phyloP scores from a whole-genome alignment of 1,139 yeast genomes.

The Yamadazyma diddensiae region DNA sequence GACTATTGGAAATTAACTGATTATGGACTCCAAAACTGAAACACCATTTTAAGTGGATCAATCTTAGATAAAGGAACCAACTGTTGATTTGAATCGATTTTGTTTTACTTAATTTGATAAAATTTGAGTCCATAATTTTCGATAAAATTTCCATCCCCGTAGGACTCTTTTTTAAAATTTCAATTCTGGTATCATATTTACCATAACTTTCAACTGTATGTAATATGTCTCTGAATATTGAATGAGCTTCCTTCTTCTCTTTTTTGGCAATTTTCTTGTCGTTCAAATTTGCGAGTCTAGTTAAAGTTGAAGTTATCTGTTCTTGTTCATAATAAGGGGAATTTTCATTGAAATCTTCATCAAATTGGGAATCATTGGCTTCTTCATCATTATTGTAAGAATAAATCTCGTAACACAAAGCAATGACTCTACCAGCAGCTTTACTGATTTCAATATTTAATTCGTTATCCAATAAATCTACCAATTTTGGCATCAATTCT shows the following conservation, averaged over 20 bases:
- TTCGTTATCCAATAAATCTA: slow-evolving; percentile 44
- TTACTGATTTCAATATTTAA: slow-evolving; percentile 38
- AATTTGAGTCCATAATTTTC: slow-evolving; percentile 39
- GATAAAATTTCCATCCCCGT: slow-evolving; percentile 42
- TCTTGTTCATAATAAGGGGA: slow-evolving; percentile 62
- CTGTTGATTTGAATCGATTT: slow-evolving; percentile 59
- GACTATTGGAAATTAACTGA: slow-evolving; percentile 54
- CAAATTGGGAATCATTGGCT: slow-evolving; percentile 32
- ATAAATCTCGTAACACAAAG: slow-evolving; percentile 58
- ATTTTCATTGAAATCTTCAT: slow-evolving; percentile 40
- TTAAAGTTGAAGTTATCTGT: slow-evolving; percentile 43
- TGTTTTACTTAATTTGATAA: slow-evolving; percentile 53
- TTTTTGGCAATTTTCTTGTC: slow-evolving; percentile 58
- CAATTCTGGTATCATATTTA: slow-evolving; percentile 35
- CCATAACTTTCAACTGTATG: slow-evolving; percentile 48
- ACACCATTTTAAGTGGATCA: slow-evolving; percentile 67
- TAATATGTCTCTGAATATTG: slow-evolving; percentile 61
- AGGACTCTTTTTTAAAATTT: slow-evolving; percentile 33
- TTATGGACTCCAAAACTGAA: slow-evolving; percentile 65
- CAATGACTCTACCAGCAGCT: slow-evolving; percentile 62
- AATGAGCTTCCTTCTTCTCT: slow-evolving; percentile 59
- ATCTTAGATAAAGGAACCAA: slow-evolving; percentile 63
- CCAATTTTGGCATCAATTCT: slow-evolving; percentile 32
- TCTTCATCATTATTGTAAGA: slow-evolving; percentile 39
- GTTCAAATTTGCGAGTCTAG: slow-evolving; percentile 48